A percentile compares a stretch with the other conserved stretches of the same genome.
Evolutionary conservation across 805 yeast species (phyloP).

Genomic region (Candida coquimbonensis): DNA sequence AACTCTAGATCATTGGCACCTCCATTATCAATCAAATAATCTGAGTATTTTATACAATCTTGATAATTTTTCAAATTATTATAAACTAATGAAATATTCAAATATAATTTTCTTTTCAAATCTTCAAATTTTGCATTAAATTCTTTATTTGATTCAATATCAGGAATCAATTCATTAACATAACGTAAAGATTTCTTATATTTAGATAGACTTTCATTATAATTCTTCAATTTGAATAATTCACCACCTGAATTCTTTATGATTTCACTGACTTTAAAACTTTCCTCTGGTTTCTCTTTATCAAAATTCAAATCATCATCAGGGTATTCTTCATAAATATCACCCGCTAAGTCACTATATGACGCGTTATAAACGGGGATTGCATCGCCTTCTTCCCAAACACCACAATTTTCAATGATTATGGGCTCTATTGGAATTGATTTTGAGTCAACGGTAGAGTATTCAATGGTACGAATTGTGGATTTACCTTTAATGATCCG

Average conservation of each 20-base stretch:
- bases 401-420: constrained; percentile 51
- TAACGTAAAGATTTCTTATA: constrained; percentile 62
- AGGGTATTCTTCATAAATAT: constrained; percentile 69
- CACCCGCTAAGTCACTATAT: constrained; percentile 57
- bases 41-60: constrained; percentile 47
- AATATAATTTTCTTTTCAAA: constrained; percentile 33
- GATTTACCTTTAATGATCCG: constrained; percentile 60
- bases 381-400: constrained; percentile 45
- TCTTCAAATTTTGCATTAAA: constrained; percentile 41
- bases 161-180: constrained; percentile 68
- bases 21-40: constrained; percentile 48
- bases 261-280: constrained; percentile 41
- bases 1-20: constrained; percentile 31
- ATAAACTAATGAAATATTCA: constrained; percentile 51
- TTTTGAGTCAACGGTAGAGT: constrained; percentile 36
- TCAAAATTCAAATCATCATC: constrained; percentile 61
- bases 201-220: constrained; percentile 49
- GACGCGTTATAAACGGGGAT: constrained; percentile 61
- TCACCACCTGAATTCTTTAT: constrained; percentile 66
- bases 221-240: constrained; percentile 47
- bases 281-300: constrained; percentile 46
- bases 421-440: constrained; percentile 37
- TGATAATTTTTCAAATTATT: constrained; percentile 42
- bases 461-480: constrained; percentile 60
- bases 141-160: constrained; percentile 50